phyloP scores from a whole-genome alignment of 176 grass and related monocot species.

The Aegilops umbellulata region DNA sequence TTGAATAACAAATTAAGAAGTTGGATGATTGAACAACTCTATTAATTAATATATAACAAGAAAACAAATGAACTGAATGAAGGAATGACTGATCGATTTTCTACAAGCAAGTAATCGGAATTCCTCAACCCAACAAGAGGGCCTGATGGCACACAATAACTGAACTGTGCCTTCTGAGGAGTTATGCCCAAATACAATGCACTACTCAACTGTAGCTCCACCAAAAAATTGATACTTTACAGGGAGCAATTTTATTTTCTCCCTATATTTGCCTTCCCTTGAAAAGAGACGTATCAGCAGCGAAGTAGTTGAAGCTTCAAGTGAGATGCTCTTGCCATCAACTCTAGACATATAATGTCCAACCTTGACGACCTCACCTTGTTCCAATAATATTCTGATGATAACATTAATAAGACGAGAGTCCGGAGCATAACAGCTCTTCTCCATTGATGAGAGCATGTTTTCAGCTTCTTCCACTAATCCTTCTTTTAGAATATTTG shows the following conservation, averaged over 20 bases:
- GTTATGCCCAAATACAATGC: neutral
- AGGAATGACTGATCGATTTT: neutral
- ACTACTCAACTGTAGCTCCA: neutral
- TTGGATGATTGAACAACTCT: neutral
- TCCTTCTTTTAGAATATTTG: neutral
- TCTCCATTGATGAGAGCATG: neutral
- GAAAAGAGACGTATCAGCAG: neutral
- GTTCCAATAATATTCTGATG: neutral
- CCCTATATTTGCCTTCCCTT: neutral
- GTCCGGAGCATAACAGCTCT: neutral
- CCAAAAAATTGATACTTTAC: neutral
- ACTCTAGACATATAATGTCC: neutral
- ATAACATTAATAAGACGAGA: neutral
- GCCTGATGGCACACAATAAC: neutral
- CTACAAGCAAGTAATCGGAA: neutral
- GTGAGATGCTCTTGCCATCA: neutral
- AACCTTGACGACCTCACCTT: neutral
- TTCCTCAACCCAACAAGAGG: neutral
- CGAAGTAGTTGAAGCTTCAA: neutral
- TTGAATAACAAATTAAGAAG: neutral
- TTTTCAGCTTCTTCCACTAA: neutral
- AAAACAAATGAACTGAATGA: neutral
- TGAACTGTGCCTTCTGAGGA: neutral
- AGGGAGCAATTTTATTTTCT: neutral
- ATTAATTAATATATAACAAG: neutral